Percentiles rank a stretch among this genome's conserved stretches.
Evolutionary conservation across 1,284 basidiomycete species (phyloP).

Genomic region (Takashimella koratensis): DNA sequence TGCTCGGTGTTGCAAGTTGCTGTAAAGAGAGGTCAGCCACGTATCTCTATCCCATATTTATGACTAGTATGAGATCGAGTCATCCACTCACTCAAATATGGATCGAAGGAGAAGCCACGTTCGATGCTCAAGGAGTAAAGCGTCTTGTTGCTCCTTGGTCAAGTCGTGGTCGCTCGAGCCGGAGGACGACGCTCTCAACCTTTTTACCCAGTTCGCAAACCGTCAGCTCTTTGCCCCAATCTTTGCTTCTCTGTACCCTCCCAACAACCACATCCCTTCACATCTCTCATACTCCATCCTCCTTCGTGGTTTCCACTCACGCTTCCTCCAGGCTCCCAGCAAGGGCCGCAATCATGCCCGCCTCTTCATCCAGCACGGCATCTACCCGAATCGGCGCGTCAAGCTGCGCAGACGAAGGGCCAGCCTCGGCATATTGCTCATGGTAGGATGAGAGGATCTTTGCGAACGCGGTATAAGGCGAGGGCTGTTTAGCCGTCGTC

Average conservation of each 20-base stretch:
- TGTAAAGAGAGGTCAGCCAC: no score
- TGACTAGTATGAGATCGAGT: background rate
- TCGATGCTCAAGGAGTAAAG: conserved; percentile 40
- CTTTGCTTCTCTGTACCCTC: no score
- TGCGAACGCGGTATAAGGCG: conserved; percentile 36
- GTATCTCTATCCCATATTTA: no score
- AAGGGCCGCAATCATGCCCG: conserved; percentile 32
- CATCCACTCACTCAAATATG: conserved; percentile 34
- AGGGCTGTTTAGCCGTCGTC: background rate
- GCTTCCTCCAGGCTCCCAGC: conserved; percentile 32
- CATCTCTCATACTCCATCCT: background rate
- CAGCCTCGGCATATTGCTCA: conserved; percentile 35
- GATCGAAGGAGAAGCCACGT: conserved; percentile 44
- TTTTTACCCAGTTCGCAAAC: no score
- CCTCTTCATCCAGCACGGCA: conserved; percentile 37
- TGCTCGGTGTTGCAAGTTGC: conserved; percentile 31
- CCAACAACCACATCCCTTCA: no score
- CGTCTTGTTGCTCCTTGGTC: conserved; percentile 30
- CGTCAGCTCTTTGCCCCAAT: no score
- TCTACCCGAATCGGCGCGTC: conserved; percentile 37
- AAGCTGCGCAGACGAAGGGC: conserved; percentile 38
- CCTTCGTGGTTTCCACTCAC: conserved; percentile 31
- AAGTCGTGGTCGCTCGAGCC: conserved; percentile 1
- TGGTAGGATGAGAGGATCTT: conserved; percentile 38
- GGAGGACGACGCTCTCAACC: background rate